Evolutionary conservation across 257 asterid genomes (phyloP).

Genomic region (Nicotiana obtusifolia): DNA sequence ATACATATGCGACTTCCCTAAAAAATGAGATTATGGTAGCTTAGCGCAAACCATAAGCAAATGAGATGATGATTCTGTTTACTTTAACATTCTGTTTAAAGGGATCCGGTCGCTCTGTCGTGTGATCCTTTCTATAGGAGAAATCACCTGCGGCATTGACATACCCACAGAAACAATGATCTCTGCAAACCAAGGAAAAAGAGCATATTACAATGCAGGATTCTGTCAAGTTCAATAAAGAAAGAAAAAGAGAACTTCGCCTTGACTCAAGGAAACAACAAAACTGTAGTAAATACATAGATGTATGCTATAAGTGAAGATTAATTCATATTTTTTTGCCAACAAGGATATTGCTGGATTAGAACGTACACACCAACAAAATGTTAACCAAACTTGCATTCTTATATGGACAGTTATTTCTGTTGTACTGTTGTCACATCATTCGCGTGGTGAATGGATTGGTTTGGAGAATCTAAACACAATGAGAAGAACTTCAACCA

Average conservation of each 20-base stretch:
- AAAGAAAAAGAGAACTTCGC: neutral
- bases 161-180: constrained; percentile 86
- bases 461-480: neutral
- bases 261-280: neutral
- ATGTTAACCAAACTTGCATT: neutral
- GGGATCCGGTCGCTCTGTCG: constrained; percentile 38
- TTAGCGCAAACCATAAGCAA: neutral
- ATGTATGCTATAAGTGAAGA: neutral
- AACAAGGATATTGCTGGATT: neutral
- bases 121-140: constrained; percentile 40
- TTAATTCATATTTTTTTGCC: neutral
- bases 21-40: neutral
- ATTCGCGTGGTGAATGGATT: neutral
- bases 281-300: neutral
- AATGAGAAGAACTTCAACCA: neutral
- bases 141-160: constrained; percentile 83
- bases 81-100: constrained; percentile 38
- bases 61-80: neutral
- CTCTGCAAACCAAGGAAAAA: constrained; percentile 42
- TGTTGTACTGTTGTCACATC: neutral
- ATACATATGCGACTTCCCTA: neutral
- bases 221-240: neutral
- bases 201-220: neutral
- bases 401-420: neutral
- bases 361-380: neutral